phyloP scores from a whole-genome alignment of 495 filamentous ascomycete species.

The Penicillium waksmanii region DNA sequence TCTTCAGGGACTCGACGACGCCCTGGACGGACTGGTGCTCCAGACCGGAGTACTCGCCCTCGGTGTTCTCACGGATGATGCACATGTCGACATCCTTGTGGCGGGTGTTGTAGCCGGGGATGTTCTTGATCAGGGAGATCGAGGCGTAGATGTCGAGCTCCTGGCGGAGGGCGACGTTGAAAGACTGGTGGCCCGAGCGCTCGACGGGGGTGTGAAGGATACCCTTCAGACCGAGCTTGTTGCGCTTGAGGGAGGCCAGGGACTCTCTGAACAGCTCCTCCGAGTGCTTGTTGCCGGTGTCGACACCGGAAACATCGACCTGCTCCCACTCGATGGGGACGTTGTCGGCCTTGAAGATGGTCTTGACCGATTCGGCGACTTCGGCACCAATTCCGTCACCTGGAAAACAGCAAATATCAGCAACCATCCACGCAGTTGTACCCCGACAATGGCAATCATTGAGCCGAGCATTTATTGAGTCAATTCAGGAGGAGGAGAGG shows the following conservation, averaged over 20 bases:
- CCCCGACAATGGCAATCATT: not conserved
- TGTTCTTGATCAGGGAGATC: slow-evolving; percentile 98
- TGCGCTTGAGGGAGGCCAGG: slow-evolving; percentile 91
- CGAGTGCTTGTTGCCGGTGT: slow-evolving; percentile 82
- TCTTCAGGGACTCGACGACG: slow-evolving; percentile 99
- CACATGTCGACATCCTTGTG: slow-evolving; percentile 96
- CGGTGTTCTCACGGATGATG: slow-evolving; percentile 99
- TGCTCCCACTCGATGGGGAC: slow-evolving; percentile 99
- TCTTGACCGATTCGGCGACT: slow-evolving; percentile 96
- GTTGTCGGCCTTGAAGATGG: slow-evolving; percentile 99
- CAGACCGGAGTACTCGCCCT: slow-evolving; percentile 97
- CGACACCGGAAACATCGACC: slow-evolving; percentile 92
- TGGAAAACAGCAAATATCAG: slow-evolving; percentile 28
- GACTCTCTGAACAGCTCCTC: slow-evolving; percentile 95
- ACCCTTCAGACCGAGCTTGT: slow-evolving; percentile 96
- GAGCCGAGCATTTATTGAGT: not conserved
- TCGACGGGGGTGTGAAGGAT: slow-evolving; percentile 97
- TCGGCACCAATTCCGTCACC: slow-evolving; percentile 98
- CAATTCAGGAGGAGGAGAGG: not conserved
- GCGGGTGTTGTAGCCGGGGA: slow-evolving; percentile 95
- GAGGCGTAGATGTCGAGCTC: slow-evolving; percentile 99
- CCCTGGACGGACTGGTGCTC: slow-evolving; percentile 97
- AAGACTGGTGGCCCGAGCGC: slow-evolving; percentile 96
- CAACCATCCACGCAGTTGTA: not conserved
- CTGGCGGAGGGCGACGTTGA: slow-evolving; percentile 98